These are phyloP conservation scores for Phytophthora sp. DNA, from an alignment of 352 stramenopile genomes.

Conservation along the genomic window DNA sequence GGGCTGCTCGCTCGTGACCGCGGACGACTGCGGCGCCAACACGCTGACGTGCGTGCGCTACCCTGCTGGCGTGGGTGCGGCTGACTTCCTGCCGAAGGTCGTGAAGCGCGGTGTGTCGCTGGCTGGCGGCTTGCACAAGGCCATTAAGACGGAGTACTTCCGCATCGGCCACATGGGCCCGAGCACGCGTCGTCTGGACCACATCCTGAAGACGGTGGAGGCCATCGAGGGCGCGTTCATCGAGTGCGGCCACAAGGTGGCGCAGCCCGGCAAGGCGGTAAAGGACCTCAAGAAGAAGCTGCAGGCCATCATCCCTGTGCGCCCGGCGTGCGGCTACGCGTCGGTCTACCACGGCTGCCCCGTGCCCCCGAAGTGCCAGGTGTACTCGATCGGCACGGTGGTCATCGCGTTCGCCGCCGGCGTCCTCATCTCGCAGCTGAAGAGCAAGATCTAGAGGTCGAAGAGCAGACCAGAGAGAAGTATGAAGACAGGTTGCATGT, in stretches of 20 bases:
- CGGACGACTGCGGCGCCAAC: slow-evolving; percentile 53
- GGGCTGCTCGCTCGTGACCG: slow-evolving; percentile 67
- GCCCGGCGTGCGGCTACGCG: slow-evolving; percentile 46
- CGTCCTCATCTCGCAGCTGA: slow-evolving; percentile 57
- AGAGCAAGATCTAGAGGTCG: slow-evolving; percentile 59
- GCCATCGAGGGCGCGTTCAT: slow-evolving; percentile 75
- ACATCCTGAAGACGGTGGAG: slow-evolving; percentile 75
- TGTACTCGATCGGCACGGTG: slow-evolving; percentile 68
- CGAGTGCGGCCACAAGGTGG: slow-evolving; percentile 71
- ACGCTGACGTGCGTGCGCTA: slow-evolving; percentile 83
- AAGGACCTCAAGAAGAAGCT: slow-evolving; percentile 66
- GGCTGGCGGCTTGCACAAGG: slow-evolving; percentile 73
- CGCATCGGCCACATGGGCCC: slow-evolving; percentile 86
- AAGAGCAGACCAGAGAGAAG: background rate
- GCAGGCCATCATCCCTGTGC: slow-evolving; percentile 54
- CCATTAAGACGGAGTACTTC: slow-evolving; percentile 89
- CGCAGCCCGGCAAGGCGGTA: slow-evolving; percentile 56
- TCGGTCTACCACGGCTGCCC: slow-evolving; percentile 63
- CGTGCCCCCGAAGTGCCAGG: slow-evolving; percentile 71
- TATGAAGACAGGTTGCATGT: slow-evolving; percentile 9
- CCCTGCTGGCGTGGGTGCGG: slow-evolving; percentile 59
- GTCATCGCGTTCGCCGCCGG: slow-evolving; percentile 63
- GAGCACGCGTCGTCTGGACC: slow-evolving; percentile 74
- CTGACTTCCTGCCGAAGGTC: slow-evolving; percentile 80
- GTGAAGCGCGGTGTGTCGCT: slow-evolving; percentile 75